Evolutionary conservation across 768 basidiomycete species (phyloP).

Genomic region (Boletus barrowsii): DNA sequence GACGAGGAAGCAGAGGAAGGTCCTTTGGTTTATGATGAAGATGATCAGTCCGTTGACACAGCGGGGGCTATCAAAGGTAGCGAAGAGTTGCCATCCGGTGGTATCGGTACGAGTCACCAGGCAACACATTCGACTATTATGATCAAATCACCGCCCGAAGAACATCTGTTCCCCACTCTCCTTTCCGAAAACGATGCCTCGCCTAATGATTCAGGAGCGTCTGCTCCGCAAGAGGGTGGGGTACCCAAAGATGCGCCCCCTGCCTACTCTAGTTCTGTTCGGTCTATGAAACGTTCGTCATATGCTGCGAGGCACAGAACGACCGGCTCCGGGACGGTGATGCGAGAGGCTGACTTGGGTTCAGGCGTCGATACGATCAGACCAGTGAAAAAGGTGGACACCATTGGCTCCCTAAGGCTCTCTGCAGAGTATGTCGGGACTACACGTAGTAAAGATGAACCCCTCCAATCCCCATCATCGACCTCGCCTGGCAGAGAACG

Average conservation of each 20-base stretch:
- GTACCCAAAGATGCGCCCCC: slow-evolving; percentile 60
- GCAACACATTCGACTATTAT: slow-evolving; percentile 72
- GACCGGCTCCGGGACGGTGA: slow-evolving; percentile 64
- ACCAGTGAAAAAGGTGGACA: slow-evolving; percentile 90
- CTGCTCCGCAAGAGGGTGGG: slow-evolving; percentile 21
- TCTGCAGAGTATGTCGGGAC: slow-evolving; percentile 83
- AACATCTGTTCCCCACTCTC: slow-evolving; percentile 42
- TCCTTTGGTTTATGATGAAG: slow-evolving; percentile 38
- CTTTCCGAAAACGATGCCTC: slow-evolving; percentile 35
- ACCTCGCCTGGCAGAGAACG: slow-evolving; percentile 44
- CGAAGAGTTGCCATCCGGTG: slow-evolving; percentile 39
- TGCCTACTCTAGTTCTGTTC: slow-evolving; percentile 69
- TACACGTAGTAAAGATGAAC: slow-evolving; percentile 52
- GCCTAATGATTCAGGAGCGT: slow-evolving; percentile 39
- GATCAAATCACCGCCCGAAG: slow-evolving; percentile 46
- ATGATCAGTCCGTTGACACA: slow-evolving; percentile 58
- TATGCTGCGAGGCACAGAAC: slow-evolving; percentile 71
- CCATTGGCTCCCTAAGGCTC: slow-evolving; percentile 66
- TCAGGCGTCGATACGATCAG: slow-evolving; percentile 87
- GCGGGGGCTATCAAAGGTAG: slow-evolving; percentile 64
- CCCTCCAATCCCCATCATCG: slow-evolving; percentile 37
- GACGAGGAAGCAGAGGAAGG: slow-evolving; percentile 49
- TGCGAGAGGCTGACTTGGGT: slow-evolving; percentile 82
- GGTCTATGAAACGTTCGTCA: slow-evolving; percentile 64
- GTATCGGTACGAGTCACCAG: slow-evolving; percentile 49